Percentiles rank a stretch among this genome's conserved stretches.
These are phyloP conservation scores for Euptelea pleiosperma DNA, from an alignment of 164 flowering plant genomes.

Conservation along the genomic window DNA sequence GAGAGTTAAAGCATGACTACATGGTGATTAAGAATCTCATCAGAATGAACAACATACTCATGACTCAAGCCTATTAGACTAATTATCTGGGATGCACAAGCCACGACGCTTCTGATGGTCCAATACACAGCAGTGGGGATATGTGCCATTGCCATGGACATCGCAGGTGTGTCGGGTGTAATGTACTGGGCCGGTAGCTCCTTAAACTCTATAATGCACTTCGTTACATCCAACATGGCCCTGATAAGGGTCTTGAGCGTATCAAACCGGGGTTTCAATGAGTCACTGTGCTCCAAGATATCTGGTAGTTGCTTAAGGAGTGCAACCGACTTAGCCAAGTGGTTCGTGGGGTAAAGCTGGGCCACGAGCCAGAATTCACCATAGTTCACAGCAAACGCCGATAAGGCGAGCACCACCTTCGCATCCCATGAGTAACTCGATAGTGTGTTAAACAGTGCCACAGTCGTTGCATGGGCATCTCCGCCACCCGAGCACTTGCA, in stretches of 20 bases:
- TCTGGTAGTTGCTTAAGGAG: slow-evolving; percentile 56
- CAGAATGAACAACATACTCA: slow-evolving; percentile 15
- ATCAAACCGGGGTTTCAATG: slow-evolving; percentile 40
- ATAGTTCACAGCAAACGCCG: slow-evolving; percentile 43
- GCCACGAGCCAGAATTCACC: slow-evolving; percentile 60
- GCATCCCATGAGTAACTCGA: slow-evolving; percentile 47
- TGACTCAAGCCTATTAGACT: slow-evolving; percentile 36
- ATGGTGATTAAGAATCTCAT: neutral
- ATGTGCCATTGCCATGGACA: slow-evolving; percentile 35
- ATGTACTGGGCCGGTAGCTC: slow-evolving; percentile 48
- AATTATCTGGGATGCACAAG: slow-evolving; percentile 42
- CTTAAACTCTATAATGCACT: slow-evolving; percentile 43
- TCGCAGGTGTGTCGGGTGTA: slow-evolving; percentile 30
- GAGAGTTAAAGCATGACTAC: neutral
- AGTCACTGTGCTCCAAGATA: slow-evolving; percentile 31
- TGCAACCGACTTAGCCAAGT: slow-evolving; percentile 45
- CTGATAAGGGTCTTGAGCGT: slow-evolving; percentile 35
- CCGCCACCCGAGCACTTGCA: slow-evolving; percentile 71
- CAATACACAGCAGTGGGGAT: slow-evolving; percentile 61
- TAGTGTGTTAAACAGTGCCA: slow-evolving; percentile 45
- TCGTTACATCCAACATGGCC: slow-evolving; percentile 47
- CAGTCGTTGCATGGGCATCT: slow-evolving; percentile 54
- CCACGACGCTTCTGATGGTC: slow-evolving; percentile 47
- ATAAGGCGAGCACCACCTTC: slow-evolving; percentile 46
- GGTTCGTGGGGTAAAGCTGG: slow-evolving; percentile 37